Evolutionary conservation across 805 yeast species (phyloP).

Genomic region (Myxozyma mucilagina): DNA sequence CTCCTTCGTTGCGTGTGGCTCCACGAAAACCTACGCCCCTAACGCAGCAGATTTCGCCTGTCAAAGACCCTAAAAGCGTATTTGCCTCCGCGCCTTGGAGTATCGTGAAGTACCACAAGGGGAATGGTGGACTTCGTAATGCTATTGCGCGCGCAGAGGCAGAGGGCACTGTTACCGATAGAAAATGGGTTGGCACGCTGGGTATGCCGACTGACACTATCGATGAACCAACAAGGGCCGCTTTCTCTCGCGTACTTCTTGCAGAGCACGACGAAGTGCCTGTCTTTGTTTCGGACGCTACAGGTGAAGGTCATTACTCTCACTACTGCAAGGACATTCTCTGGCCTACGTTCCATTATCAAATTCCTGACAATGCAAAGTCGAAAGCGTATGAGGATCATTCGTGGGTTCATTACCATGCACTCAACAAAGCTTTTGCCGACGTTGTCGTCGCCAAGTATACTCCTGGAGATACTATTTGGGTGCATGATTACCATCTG

Average conservation of each 20-base stretch:
- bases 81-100: slow-evolving; percentile 56
- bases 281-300: slow-evolving; percentile 71
- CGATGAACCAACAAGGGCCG: slow-evolving; percentile 54
- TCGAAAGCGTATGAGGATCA: slow-evolving; percentile 94
- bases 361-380: slow-evolving; percentile 92
- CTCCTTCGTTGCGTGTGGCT: slow-evolving; percentile 19
- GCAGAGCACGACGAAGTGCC: slow-evolving; percentile 59
- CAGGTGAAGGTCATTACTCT: slow-evolving; percentile 86
- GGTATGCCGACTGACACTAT: slow-evolving; percentile 89
- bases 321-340: slow-evolving; percentile 90
- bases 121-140: slow-evolving; percentile 86
- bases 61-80: slow-evolving; percentile 12
- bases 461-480: slow-evolving; percentile 69
- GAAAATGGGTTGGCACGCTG: slow-evolving; percentile 83
- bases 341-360: slow-evolving; percentile 95
- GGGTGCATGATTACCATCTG: slow-evolving; percentile 95
- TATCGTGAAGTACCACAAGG: slow-evolving; percentile 65
- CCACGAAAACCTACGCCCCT: slow-evolving; percentile 8
- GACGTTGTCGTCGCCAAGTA: slow-evolving; percentile 68
- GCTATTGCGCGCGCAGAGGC: slow-evolving; percentile 65
- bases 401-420: slow-evolving; percentile 83
- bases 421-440: slow-evolving; percentile 76
- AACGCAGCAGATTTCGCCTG: not conserved
- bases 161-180: slow-evolving; percentile 40
- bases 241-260: slow-evolving; percentile 49